Base-by-base conservation (phyloP, 148 eudicot genomes). In the Salicornia ramosissima region DNA sequence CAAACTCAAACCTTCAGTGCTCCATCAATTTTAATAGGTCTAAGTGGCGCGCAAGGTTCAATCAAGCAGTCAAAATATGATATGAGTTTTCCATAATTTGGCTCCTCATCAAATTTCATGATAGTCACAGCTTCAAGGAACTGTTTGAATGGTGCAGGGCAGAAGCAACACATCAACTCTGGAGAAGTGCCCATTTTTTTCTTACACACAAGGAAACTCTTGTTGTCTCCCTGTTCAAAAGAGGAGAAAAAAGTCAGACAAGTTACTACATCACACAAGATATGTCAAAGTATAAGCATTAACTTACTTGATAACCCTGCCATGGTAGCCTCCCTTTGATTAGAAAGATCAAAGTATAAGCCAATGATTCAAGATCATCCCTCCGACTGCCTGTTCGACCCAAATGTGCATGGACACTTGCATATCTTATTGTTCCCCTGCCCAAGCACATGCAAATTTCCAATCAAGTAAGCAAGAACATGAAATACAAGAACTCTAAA, bases 361-460 rank as follows among this genome's bases (percentile, higher is more conserved):
- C 95, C 73, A 89, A 68, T 43, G 95, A 89, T 81, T 89, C 95
- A 46, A 89, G 91, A 74, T 89, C 95, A 61, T 89, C 95, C 78
- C 95, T 87, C 71, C 97, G 75, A 80, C 96, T 87, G 46, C 97
- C 97, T 45, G 96, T 92, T 52, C 97, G 90, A 72, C 97, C 97
- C 69, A 89, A 79, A 77, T 92, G 97, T 39, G 96, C 97, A 87
- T 92, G 97, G 47, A 92, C 97, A 87, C 97, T 92, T 73, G 96
- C 97, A 82, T 89, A 92, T 75, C 97, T 83, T 80, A 92, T 89
- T 52, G 97, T 92, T 56, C 96, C 97, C 82, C 97, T 92, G 88
- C 66, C 36, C 65, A 71, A 65, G 59, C 24, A 65, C 24, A 69
- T 61, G 51, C 43, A 16, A 21, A 39, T 10, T 59, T 50, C 28